These are phyloP conservation scores for Quercus engelmannii DNA, from an alignment of 306 rosid species.

Conservation along the genomic window DNA sequence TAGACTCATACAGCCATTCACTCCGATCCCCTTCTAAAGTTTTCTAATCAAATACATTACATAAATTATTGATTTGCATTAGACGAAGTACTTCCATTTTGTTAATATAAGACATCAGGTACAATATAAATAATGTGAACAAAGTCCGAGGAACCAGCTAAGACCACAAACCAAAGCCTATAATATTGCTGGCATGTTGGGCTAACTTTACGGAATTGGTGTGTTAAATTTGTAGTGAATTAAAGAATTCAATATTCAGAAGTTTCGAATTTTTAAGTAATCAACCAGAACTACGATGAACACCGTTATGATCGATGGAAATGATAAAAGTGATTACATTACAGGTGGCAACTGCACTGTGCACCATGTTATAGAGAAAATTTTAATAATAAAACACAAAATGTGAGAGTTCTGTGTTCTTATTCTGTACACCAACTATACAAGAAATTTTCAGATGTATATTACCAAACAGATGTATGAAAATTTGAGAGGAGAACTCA, in stretches of 20 bases:
- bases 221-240: not conserved
- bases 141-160: not conserved
- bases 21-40: not conserved
- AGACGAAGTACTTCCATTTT: not conserved
- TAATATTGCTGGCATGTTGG: not conserved
- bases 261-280: too few species aligned
- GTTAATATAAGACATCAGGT: not conserved
- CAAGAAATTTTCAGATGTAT: not conserved
- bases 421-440: constrained; percentile 6
- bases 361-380: not conserved
- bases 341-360: not conserved
- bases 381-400: not conserved
- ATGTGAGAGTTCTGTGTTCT: not conserved
- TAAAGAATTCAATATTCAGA: too few species aligned
- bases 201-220: not conserved
- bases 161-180: not conserved
- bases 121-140: too few species aligned
- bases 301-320: too few species aligned
- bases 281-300: too few species aligned
- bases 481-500: not conserved
- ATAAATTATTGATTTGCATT: not conserved
- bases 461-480: not conserved
- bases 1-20: not conserved
- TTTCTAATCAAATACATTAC: not conserved
- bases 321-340: not conserved